phyloP scores from a whole-genome alignment of 1,284 basidiomycete genomes.

The Puccinia novopanici region DNA sequence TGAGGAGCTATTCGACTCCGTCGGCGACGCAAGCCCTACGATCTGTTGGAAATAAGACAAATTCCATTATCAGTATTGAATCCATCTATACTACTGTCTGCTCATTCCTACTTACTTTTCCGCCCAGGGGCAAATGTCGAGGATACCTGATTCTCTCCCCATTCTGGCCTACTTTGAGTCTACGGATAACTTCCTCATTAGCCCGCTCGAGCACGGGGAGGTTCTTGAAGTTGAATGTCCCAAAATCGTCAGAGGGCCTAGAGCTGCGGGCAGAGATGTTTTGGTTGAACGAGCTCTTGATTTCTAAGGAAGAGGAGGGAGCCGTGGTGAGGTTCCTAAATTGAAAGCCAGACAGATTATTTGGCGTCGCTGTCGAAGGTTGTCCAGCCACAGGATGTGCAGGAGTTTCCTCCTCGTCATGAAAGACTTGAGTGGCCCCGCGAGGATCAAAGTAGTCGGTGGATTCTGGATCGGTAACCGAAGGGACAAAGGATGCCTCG shows the following conservation, averaged over 20 bases:
- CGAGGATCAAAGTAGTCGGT: too few relatives aligned
- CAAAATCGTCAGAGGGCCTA: constrained; percentile 79
- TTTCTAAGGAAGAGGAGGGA: too few relatives aligned
- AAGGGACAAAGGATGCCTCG: too few relatives aligned
- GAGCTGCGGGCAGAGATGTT: constrained; percentile 54
- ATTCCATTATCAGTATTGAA: too few relatives aligned
- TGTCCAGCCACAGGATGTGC: too few relatives aligned
- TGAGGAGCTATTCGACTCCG: constrained; percentile 44
- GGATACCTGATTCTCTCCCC: too few relatives aligned
- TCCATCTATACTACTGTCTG: background rate
- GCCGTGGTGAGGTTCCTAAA: too few relatives aligned
- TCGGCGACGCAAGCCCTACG: constrained; percentile 33
- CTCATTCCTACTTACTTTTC: constrained; percentile 25
- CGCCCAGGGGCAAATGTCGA: constrained; percentile 36
- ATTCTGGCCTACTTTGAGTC: constrained; percentile 69
- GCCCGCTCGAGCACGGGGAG: constrained; percentile 93
- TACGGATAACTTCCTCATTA: constrained; percentile 96
- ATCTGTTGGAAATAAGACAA: background rate
- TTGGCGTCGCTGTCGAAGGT: too few relatives aligned
- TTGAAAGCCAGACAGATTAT: too few relatives aligned
- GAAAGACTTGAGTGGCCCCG: too few relatives aligned
- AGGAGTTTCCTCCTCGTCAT: too few relatives aligned
- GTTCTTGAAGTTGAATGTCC: constrained; percentile 98
- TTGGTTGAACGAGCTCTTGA: constrained; percentile 34
- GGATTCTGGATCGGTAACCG: too few relatives aligned